Evolutionary conservation across 2,329 filamentous ascomycete genomes (phyloP).

Genomic region (Colletotrichum sp.): DNA sequence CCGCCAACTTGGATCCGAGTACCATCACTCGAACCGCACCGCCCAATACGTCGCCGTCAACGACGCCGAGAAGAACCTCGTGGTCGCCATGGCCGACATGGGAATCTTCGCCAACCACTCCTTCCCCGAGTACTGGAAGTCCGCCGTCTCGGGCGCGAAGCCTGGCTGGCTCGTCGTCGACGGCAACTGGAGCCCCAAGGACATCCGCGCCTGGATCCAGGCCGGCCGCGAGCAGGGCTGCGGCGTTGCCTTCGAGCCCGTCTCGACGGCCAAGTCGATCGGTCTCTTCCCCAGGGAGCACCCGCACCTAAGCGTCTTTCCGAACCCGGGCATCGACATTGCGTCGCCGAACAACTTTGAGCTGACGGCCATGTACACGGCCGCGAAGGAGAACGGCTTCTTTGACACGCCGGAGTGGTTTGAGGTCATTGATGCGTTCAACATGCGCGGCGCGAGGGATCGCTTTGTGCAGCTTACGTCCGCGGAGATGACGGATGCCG

Average conservation of each 20-base stretch:
- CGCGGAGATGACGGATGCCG: slow-evolving; percentile 71
- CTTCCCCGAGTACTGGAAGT: slow-evolving; percentile 62
- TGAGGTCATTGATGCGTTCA: slow-evolving; percentile 76
- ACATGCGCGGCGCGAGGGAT: slow-evolving; percentile 71
- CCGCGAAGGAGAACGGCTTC: slow-evolving; percentile 68
- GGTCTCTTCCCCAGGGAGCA: slow-evolving; percentile 63
- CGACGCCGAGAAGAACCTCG: slow-evolving; percentile 78
- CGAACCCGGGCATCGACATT: slow-evolving; percentile 68
- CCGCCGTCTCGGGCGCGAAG: slow-evolving; percentile 56
- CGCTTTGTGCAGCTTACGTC: slow-evolving; percentile 73
- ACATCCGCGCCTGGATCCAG: slow-evolving; percentile 71
- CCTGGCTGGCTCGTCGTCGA: slow-evolving; percentile 86
- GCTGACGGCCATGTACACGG: slow-evolving; percentile 76
- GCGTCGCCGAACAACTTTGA: slow-evolving; percentile 86
- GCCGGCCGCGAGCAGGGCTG: slow-evolving; percentile 60
- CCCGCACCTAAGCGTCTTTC: slow-evolving; percentile 57
- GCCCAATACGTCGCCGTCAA: slow-evolving; percentile 94
- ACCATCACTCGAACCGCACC: slow-evolving; percentile 65
- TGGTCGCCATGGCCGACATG: slow-evolving; percentile 98
- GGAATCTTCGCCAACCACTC: slow-evolving; percentile 70
- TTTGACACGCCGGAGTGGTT: slow-evolving; percentile 80
- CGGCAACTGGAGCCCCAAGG: slow-evolving; percentile 77
- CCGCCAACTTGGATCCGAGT: slow-evolving; percentile 53
- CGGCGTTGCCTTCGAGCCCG: slow-evolving; percentile 83
- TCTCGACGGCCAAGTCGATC: slow-evolving; percentile 79